Evolutionary conservation across 305 asterid genomes (phyloP).

Genomic region (Fraxinus greggii): DNA sequence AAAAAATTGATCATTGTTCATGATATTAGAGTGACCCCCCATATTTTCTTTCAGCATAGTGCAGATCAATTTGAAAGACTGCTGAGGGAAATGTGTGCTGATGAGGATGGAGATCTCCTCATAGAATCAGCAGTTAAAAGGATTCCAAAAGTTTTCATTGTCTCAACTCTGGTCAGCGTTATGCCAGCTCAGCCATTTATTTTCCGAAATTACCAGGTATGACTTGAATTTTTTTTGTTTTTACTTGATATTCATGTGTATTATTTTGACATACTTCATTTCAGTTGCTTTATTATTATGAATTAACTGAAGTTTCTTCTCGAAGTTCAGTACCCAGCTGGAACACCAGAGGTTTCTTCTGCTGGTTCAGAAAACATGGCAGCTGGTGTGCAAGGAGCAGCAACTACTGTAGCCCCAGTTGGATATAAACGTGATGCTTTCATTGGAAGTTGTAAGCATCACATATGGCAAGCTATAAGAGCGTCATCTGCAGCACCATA

Average conservation of each 20-base stretch:
- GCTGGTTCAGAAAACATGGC: constrained; percentile 65
- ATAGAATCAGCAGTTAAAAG: constrained; percentile 93
- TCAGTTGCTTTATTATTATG: constrained; percentile 14
- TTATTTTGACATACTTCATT: constrained; percentile 1
- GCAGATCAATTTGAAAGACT: constrained; percentile 97
- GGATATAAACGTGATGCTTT: constrained; percentile 83
- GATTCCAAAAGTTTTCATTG: constrained; percentile 93
- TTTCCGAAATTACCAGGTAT: constrained; percentile 98
- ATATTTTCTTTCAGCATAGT: constrained; percentile 84
- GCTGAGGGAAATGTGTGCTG: constrained; percentile 94
- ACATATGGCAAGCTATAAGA: constrained; percentile 95
- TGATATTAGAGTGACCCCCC: constrained; percentile 28
- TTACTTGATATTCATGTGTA: constrained; percentile 16
- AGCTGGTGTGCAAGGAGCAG: constrained; percentile 58
- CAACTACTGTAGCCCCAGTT: constrained; percentile 73
- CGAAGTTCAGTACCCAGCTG: constrained; percentile 85
- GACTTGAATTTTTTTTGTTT: neutral
- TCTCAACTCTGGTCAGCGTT: constrained; percentile 90
- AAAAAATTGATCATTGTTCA: constrained; percentile 2
- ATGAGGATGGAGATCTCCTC: constrained; percentile 96
- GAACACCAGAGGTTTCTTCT: constrained; percentile 84
- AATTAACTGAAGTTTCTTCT: constrained; percentile 14
- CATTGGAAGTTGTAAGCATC: constrained; percentile 98
- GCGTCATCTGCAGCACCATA: constrained; percentile 99
- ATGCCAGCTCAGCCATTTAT: constrained; percentile 97